Evolutionary conservation across 176 grass and related monocot genomes (phyloP), one percentile per base, ranked within the genome.

Genomic region (Juncus inflexus): DNA sequence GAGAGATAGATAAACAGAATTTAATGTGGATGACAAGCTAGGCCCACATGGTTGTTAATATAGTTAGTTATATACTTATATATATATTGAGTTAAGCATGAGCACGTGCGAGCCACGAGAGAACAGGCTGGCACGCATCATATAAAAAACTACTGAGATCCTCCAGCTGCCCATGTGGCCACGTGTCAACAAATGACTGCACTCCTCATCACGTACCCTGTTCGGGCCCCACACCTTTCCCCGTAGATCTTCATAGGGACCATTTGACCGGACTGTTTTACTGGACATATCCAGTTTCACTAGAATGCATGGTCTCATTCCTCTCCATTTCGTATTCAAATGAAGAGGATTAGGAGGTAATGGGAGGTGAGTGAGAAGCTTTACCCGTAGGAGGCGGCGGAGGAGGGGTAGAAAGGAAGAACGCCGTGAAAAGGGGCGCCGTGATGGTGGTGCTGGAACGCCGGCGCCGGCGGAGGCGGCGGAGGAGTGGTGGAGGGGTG

Each of bases 331-430:
- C 1, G 0, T 10, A 16, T 19, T 3, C 2, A 9, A 65, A 59
- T 13, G 59, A 55, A 53, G 52, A 13, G 8, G 50, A 50, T 11
- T 0, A 10, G 5, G 43, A 9, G 43, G 9, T 47, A 47, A 47
- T 47, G 4, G 43, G 19, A 28, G 19, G 11, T 10, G 2, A 9
- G 7, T 43, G 47, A 54, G 28, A 35, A 15, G 47, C 4, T 9
- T 11, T 91, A 99, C 94, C 94, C 85, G 83, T 92, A 99, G 80
- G 80, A 56, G 68, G 83, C 45, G 73, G 91, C 41, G 79, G 84
- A 75, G 67, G 77, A 55, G 52, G 79, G 60, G 88, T 89, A 99
- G 85, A 89, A 86, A 6, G 88, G 88, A 65, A 99, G 67, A 5
- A 83, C 80, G 57, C 83, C 78, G 83, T 86, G 83, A 83, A 89